Base-by-base conservation (phyloP, 2,329 filamentous ascomycete genomes). In the Trichophyton mentagrophytes region DNA sequence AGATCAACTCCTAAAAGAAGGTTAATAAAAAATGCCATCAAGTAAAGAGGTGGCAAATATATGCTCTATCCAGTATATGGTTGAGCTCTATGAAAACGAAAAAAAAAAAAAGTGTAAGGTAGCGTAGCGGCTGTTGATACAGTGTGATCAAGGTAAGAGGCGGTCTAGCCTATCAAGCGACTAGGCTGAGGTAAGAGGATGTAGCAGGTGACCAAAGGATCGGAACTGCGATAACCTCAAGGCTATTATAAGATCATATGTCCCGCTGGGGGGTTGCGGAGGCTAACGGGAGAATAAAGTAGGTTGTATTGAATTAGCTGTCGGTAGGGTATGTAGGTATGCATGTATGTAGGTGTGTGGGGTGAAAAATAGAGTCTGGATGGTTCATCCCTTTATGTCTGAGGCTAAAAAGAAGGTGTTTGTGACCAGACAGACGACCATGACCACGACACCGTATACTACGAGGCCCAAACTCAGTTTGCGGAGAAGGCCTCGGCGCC, bases 361-460 rank as follows among this genome's bases (percentile, higher is more conserved):
- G 9, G 33, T 30, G 33, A 13, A 13, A 3, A 13, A 38, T 30
- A 17, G 13, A 33, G 27, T 8, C 30, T 20, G 27, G 20, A 27
- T 9, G 15, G 15, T n/a, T n/a, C 17, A 55, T 17, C 51, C 51
- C 27, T 55, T 55, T 0, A 55, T 36, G 27, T 87, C 83, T 61
- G 80, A 79, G 60, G 80, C 82, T 58, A 83, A 79, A 67, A 93
- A 90, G 67, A 96, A 88, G 13, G 88, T 85, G 71, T 97, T 97
- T 70, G 90, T 90, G 49, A 83, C 77, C 67, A 99, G 75, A 71
- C 91, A 97, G 56, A 92, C 85, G 30, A 89, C 76, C 93, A 99
- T 97, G 59, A 99, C 90, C 57, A 88, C 75, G 7, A 89, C 66
- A 20, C 93, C 93, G 70, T 99, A 99, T 7, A 90, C 78, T 6